Evolutionary conservation across 192 early-diverging fungal species (phyloP), one percentile per base, ranked within the genome.

Genomic region (Coemansia reversa): DNA sequence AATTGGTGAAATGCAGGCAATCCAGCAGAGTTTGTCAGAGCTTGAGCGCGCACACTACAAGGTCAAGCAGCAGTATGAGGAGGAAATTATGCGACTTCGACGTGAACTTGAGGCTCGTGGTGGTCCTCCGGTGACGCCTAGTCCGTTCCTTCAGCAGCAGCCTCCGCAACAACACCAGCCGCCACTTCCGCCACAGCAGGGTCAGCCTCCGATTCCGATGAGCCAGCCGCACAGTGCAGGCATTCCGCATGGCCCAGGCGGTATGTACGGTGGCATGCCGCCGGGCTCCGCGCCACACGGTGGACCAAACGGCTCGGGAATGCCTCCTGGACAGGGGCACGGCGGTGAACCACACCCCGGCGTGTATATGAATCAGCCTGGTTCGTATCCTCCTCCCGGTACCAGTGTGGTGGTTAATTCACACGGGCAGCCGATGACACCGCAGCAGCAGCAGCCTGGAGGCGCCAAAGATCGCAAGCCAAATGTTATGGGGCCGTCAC

Each of bases 41-140:
- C 83, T 96, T 28, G 93, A 96, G 68, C 83, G 92, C 54, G 84
- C 87, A 22, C 92, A 94, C 74, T 83, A 87, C 49, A 74, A 86
- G 42, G 83, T 91, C 57, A 92, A 93, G 79, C 85, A 84, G 58
- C 86, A 90, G 74, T 96, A 93, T 62, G 95, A 98, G 66, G 91
- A 94, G 53, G 94, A 98, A 59, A 89, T 96, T 64, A 75, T 76
- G 32, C 84, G 88, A 30, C 75, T 96, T 58, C 86, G 91, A 22
- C 88, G 89, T 22, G 92, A 98, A 57, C 84, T 96, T 5, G 93
- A 97, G 58, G 83, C 85, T 52, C 86, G 83, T 60, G 87, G 83
- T 27, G 85, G 83, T 16, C 79, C 81, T 48, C 67, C 79, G 8
- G 77, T 74, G 59, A 70, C 79, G 20, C 72, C 84, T 27, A 70